Evolutionary conservation across 2,329 filamentous ascomycete species (phyloP).

Genomic region (Rachicladosporium sp.): DNA sequence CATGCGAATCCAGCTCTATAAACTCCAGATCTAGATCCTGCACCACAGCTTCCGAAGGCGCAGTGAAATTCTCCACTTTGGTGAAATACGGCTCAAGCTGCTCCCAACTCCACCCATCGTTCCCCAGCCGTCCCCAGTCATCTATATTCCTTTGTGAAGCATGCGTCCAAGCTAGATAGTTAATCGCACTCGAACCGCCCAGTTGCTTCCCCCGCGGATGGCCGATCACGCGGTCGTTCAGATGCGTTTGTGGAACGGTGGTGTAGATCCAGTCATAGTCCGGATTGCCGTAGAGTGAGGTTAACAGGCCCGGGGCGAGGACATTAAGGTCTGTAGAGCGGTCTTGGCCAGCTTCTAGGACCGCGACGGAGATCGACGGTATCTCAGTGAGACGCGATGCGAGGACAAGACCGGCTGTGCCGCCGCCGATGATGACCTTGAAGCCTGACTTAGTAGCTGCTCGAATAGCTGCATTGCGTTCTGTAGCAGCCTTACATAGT

Average conservation of each 20-base stretch:
- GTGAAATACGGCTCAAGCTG: conserved; percentile 21
- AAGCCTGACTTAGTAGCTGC: neutral
- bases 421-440: conserved; percentile 9
- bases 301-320: conserved; percentile 4
- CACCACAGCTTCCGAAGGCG: conserved; percentile 10
- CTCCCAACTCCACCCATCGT: conserved; percentile 20
- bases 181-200: conserved; percentile 7
- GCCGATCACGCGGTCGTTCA: conserved; percentile 3
- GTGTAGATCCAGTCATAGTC: conserved; percentile 24
- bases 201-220: conserved; percentile 9
- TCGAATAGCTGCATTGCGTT: neutral
- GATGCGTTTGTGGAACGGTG: conserved; percentile 7
- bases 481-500: neutral
- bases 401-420: conserved; percentile 13
- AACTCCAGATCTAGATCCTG: conserved; percentile 5
- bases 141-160: conserved; percentile 21
- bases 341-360: conserved; percentile 20
- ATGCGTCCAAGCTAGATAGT: conserved; percentile 7
- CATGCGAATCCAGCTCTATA: conserved; percentile 1
- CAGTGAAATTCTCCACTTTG: conserved; percentile 18
- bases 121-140: conserved; percentile 23
- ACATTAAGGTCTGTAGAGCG: conserved; percentile 7
- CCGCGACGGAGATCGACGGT: conserved; percentile 15
- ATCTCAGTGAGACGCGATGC: conserved; percentile 12
- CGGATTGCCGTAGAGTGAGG: conserved; percentile 9